Evolutionary conservation across 2,329 filamentous ascomycete genomes (phyloP).

Genomic region (Alternaria tenuissima): DNA sequence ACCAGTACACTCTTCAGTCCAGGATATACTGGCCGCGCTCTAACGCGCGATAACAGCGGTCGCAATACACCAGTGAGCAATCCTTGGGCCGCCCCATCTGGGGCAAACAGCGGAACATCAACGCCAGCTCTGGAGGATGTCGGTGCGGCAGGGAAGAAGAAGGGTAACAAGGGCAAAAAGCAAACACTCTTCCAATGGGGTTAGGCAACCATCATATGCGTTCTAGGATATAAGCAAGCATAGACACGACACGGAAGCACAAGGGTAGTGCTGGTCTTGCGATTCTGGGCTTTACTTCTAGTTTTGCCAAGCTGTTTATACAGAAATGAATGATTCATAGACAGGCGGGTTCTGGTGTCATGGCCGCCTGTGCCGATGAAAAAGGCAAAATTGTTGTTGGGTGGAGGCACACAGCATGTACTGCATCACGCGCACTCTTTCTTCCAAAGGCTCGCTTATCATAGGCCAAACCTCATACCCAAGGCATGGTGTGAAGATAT

Average conservation of each 20-base stretch:
- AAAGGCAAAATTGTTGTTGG: neutral
- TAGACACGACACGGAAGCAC: neutral
- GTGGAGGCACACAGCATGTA: neutral
- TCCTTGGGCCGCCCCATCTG: conserved; percentile 51
- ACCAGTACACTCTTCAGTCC: conserved; percentile 63
- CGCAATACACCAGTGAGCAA: conserved; percentile 48
- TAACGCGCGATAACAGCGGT: conserved; percentile 54
- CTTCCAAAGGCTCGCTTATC: neutral
- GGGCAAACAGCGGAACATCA: conserved; percentile 34
- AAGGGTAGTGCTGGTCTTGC: neutral
- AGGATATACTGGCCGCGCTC: conserved; percentile 57
- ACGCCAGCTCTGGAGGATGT: conserved; percentile 36
- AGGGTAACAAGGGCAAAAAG: conserved; percentile 61
- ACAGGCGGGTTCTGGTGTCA: neutral
- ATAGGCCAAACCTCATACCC: neutral
- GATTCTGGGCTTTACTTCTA: neutral
- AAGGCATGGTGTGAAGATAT: neutral
- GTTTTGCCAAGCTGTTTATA: neutral
- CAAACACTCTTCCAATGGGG: conserved; percentile 62
- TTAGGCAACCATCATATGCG: conserved; percentile 22
- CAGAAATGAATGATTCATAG: neutral
- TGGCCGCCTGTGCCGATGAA: neutral
- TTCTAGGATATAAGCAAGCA: neutral
- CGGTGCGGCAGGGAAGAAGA: conserved; percentile 51
- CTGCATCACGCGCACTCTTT: neutral